Evolutionary conservation across 495 filamentous ascomycete genomes (phyloP).

Genomic region (Xylaria acuta): DNA sequence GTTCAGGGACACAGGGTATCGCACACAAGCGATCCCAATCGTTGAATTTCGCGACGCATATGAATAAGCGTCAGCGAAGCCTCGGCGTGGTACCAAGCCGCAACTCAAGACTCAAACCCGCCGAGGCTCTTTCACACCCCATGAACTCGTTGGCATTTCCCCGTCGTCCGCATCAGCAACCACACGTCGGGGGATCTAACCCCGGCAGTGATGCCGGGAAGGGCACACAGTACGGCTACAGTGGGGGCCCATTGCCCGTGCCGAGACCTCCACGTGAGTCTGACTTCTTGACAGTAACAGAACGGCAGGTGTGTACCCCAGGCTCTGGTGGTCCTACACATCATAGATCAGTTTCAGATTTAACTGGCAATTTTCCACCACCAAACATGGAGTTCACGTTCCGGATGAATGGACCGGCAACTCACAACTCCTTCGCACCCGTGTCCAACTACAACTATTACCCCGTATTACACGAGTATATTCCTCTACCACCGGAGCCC

Average conservation of each 20-base stretch:
- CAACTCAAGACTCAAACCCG: background rate
- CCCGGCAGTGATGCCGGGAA: conserved; percentile 7
- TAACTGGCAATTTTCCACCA: background rate
- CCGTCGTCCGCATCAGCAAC: conserved; percentile 35
- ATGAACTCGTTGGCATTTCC: conserved; percentile 24
- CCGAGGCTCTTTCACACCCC: conserved; percentile 28
- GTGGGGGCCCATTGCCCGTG: conserved; percentile 23
- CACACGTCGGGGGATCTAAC: conserved; percentile 26
- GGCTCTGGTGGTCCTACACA: conserved; percentile 15
- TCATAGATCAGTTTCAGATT: conserved; percentile 30
- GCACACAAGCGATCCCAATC: conserved; percentile 52
- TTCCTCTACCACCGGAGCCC: background rate
- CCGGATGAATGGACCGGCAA: conserved; percentile 1
- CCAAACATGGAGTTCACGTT: background rate
- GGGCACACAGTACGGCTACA: conserved; percentile 19
- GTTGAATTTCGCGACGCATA: conserved; percentile 35
- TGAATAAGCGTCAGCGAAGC: conserved; percentile 9
- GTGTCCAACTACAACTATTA: background rate
- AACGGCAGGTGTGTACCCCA: conserved; percentile 9
- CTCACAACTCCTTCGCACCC: background rate
- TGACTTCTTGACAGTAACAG: conserved; percentile 5
- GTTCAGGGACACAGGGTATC: conserved; percentile 10
- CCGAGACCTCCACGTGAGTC: conserved; percentile 25
- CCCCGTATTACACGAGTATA: background rate
- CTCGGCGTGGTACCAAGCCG: conserved; percentile 16